phyloP scores from a whole-genome alignment of 176 grass and related monocot genomes.

The Carex cristatella region DNA sequence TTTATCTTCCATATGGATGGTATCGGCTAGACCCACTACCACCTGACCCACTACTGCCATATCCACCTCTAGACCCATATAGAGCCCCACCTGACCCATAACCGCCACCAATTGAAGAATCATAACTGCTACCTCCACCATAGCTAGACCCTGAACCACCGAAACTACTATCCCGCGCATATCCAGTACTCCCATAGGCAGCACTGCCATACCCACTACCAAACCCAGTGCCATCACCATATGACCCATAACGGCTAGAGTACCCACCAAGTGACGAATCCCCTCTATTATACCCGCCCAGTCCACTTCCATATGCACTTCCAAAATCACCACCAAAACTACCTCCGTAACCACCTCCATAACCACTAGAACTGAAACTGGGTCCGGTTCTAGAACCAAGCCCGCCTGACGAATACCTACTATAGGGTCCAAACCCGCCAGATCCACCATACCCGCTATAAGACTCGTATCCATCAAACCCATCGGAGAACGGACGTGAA shows the following conservation, averaged over 20 bases:
- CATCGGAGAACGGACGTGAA: conserved; percentile 34
- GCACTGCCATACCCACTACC: conserved; percentile 33
- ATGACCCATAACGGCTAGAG: conserved; percentile 48
- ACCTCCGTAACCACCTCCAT: conserved; percentile 50
- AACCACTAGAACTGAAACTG: conserved; percentile 56
- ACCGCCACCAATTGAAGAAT: conserved; percentile 34
- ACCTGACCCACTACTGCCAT: conserved; percentile 35
- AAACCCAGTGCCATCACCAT: conserved; percentile 33
- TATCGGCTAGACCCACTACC: conserved; percentile 52
- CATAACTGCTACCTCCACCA: conserved; percentile 51
- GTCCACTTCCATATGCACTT: conserved; percentile 51
- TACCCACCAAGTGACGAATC: conserved; percentile 7
- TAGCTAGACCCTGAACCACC: conserved; percentile 25
- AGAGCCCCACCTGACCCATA: conserved; percentile 31
- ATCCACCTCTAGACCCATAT: conserved; percentile 63
- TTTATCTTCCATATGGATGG: conserved; percentile 81
- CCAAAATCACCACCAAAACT: conserved; percentile 45
- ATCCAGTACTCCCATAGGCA: conserved; percentile 51
- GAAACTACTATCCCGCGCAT: conserved; percentile 42
- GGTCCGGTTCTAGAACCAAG: conserved; percentile 60
- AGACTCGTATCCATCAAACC: conserved; percentile 56
- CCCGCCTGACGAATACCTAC: conserved; percentile 42
- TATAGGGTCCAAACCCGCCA: conserved; percentile 58
- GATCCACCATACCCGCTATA: conserved; percentile 43
- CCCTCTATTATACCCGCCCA: conserved; percentile 29